Evolutionary conservation across 345 rosid species (phyloP).

Genomic region (Ceriops decandra): DNA sequence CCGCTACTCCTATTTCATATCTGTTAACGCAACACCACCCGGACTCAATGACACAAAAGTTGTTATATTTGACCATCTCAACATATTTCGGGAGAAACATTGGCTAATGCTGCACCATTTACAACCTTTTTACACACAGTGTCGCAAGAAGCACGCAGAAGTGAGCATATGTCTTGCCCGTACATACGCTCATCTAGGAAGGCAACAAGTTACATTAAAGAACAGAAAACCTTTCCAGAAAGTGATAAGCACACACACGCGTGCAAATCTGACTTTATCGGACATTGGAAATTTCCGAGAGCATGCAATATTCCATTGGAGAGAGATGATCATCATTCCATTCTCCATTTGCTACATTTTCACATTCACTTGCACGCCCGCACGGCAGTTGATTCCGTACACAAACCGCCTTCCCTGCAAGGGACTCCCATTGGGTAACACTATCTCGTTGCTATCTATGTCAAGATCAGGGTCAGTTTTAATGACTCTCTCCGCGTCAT

Average conservation of each 20-base stretch:
- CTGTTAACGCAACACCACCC: too few species aligned
- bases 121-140: not conserved
- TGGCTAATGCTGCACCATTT: too few species aligned
- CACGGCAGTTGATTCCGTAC: not conserved
- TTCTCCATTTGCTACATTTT: not conserved
- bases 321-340: not conserved
- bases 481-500: constrained; percentile 89
- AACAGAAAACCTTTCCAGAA: constrained; percentile 12
- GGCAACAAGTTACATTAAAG: constrained; percentile 12
- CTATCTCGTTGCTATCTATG: constrained; percentile 87
- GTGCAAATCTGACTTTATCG: not conserved
- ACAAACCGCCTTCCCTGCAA: not conserved
- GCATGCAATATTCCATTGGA: not conserved
- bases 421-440: constrained; percentile 72
- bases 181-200: constrained; percentile 8
- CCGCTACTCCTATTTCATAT: too few species aligned
- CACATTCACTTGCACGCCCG: not conserved
- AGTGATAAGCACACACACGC: not conserved
- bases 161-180: constrained; percentile 6
- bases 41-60: too few species aligned
- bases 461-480: constrained; percentile 91
- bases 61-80: too few species aligned
- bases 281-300: not conserved
- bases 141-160: constrained; percentile 1
- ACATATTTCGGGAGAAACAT: too few species aligned